Conservation (phyloP, 106 monocot species). For the Phalaenopsis equestris region DNA sequence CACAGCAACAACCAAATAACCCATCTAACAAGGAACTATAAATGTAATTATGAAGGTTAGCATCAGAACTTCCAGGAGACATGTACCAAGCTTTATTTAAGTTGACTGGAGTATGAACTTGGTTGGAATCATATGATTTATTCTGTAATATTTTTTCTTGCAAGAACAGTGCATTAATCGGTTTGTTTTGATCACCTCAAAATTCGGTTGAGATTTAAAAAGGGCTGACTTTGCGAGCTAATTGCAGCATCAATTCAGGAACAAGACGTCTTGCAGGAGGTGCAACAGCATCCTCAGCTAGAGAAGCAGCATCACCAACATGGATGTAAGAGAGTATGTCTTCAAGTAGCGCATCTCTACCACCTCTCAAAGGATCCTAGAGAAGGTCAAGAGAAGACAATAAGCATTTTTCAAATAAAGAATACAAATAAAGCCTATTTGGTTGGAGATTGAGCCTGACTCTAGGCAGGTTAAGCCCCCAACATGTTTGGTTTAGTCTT, state of each 20-base stretch:
- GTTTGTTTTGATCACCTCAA: constrained; percentile 13
- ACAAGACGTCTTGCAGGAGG: constrained; percentile 48
- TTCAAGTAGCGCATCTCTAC: constrained; percentile 58
- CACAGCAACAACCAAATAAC: neutral
- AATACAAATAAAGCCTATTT: neutral
- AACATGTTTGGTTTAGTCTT: neutral
- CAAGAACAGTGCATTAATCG: neutral
- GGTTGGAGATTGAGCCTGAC: neutral
- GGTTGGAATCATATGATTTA: neutral
- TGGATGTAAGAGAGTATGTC: constrained; percentile 34
- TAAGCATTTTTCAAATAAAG: neutral
- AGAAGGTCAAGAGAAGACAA: neutral
- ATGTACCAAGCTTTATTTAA: neutral
- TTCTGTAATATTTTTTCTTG: neutral
- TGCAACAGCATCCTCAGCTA: constrained; percentile 20
- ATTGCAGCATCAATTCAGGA: constrained; percentile 54
- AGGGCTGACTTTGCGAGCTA: constrained; percentile 60
- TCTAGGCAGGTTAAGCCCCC: neutral
- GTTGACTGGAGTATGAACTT: neutral
- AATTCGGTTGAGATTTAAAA: constrained; percentile 24
- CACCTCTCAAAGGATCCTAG: constrained; percentile 78
- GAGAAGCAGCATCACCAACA: constrained; percentile 28
- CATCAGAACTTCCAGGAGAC: neutral
- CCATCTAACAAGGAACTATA: neutral
- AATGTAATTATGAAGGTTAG: neutral